These are phyloP conservation scores for Penicillium coffeae DNA, from an alignment of 495 filamentous ascomycete genomes.

Conservation along the genomic window DNA sequence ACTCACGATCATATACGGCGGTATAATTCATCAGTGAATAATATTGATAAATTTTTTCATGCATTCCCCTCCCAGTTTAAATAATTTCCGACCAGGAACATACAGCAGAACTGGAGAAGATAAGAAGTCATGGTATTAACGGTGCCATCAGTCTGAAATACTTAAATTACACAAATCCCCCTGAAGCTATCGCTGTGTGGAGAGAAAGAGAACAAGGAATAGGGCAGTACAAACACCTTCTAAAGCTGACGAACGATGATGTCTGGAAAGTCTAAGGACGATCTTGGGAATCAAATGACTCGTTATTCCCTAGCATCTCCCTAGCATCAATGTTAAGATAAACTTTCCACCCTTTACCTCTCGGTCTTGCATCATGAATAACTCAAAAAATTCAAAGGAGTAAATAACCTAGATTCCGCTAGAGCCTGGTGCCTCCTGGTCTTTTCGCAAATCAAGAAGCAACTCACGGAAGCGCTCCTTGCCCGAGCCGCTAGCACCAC, in stretches of 20 bases:
- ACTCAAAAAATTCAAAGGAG: background rate
- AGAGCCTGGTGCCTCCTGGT: constrained; percentile 88
- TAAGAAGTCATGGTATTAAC: constrained; percentile 23
- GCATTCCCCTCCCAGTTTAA: no score
- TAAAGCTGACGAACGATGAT: constrained; percentile 10
- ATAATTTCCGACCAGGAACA: background rate
- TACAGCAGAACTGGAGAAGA: background rate
- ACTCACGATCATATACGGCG: no score
- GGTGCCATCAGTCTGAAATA: constrained; percentile 24
- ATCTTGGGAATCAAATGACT: constrained; percentile 5
- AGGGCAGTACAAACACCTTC: constrained; percentile 11
- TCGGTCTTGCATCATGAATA: background rate
- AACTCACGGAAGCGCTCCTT: constrained; percentile 96
- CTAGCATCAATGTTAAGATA: background rate
- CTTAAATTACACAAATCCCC: constrained; percentile 28
- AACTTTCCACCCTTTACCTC: background rate
- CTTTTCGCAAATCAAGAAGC: constrained; percentile 82
- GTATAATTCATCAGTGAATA: no score
- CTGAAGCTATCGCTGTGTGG: constrained; percentile 27
- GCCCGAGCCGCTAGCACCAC: constrained; percentile 79
- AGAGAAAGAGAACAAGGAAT: constrained; percentile 27
- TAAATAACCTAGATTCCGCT: constrained; percentile 35
- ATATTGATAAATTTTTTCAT: no score
- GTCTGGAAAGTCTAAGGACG: constrained; percentile 11
- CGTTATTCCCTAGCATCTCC: constrained; percentile 3